Conservation (phyloP, 2,329 filamentous ascomycete species). For the Aspergillus brunneoviolaceus region DNA sequence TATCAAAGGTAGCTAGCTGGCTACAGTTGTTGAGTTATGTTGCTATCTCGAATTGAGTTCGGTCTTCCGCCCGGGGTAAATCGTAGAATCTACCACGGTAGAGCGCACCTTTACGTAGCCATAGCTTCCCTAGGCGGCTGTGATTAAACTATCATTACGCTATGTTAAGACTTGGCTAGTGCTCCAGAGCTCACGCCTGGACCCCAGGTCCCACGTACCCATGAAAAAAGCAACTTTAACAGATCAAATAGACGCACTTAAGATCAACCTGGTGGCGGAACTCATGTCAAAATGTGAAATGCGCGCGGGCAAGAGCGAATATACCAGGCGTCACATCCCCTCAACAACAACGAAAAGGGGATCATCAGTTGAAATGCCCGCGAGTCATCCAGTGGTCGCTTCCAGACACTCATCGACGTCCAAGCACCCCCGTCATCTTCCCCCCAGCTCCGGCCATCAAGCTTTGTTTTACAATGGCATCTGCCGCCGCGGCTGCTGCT, state of each 20-base stretch:
- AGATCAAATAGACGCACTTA: not conserved
- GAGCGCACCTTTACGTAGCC: not conserved
- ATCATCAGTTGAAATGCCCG: conserved; percentile 3
- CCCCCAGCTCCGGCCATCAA: conserved; percentile 61
- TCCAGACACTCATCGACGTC: conserved; percentile 26
- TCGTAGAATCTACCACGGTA: not conserved
- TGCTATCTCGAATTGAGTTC: not conserved
- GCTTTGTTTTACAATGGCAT: conserved; percentile 92
- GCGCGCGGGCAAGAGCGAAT: not conserved
- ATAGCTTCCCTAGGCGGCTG: not conserved
- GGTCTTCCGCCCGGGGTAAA: not conserved
- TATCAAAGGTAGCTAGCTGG: not conserved
- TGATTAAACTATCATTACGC: conserved; percentile 4
- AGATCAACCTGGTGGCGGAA: conserved; percentile 10
- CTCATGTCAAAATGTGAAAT: conserved; percentile 4
- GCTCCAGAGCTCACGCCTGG: not conserved
- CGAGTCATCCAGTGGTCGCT: not conserved
- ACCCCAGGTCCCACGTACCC: not conserved
- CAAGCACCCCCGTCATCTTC: conserved; percentile 50
- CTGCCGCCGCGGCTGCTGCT: conserved; percentile 83
- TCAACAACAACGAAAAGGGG: not conserved
- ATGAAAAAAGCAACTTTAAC: not conserved
- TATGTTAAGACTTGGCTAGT: not conserved
- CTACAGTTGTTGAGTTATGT: not conserved
- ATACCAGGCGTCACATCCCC: not conserved